A percentile compares a stretch with the other conserved stretches of the same genome.
Evolutionary conservation across 192 early-diverging fungal genomes (phyloP).

Genomic region (Coemansia biformis): DNA sequence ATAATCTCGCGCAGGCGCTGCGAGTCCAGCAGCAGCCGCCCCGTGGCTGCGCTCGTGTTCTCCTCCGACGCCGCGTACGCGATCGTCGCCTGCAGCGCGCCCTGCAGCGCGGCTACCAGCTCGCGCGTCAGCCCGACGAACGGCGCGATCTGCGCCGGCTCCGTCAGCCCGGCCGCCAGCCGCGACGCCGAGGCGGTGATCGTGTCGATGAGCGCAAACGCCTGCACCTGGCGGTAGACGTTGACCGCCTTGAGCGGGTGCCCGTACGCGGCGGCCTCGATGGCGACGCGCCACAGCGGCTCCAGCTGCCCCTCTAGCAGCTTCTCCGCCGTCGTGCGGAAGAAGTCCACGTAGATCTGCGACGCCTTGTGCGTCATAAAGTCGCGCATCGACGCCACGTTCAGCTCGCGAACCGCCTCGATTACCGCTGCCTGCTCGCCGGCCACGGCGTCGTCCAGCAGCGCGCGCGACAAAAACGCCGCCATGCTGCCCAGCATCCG

Average conservation of each 20-base stretch:
- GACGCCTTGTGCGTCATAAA: constrained; percentile 73
- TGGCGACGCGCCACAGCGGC: constrained; percentile 61
- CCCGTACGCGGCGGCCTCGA: constrained; percentile 49
- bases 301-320: constrained; percentile 34
- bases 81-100: constrained; percentile 18
- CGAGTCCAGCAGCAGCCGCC: constrained; percentile 19
- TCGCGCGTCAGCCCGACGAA: neutral
- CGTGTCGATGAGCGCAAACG: constrained; percentile 41
- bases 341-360: constrained; percentile 64
- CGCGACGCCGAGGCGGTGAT: constrained; percentile 5
- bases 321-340: constrained; percentile 28
- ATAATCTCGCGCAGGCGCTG: constrained; percentile 35
- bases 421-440: constrained; percentile 5
- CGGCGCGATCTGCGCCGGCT: neutral
- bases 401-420: constrained; percentile 49
- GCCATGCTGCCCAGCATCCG: constrained; percentile 55
- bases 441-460: constrained; percentile 44
- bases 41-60: constrained; percentile 14
- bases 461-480: constrained; percentile 55
- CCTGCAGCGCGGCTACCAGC: constrained; percentile 14
- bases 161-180: constrained; percentile 3
- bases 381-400: constrained; percentile 57
- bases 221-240: constrained; percentile 61
- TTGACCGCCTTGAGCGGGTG: constrained; percentile 54
- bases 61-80: constrained; percentile 15